These are phyloP conservation scores for Mycena crocata DNA, from an alignment of 768 basidiomycete species.

Conservation along the genomic window DNA sequence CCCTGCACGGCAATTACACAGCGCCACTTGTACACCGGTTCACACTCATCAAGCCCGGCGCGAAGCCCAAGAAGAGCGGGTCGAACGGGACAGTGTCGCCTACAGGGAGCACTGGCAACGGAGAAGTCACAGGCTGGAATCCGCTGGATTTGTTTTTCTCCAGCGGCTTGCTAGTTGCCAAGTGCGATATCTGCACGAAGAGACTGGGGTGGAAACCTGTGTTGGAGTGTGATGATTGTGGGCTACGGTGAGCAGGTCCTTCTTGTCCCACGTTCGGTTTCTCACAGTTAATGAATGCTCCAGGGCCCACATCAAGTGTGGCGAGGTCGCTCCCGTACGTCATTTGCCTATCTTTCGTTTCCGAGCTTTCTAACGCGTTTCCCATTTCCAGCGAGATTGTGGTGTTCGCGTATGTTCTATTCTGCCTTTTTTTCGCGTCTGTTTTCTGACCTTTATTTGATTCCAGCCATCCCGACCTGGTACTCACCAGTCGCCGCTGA, in stretches of 20 bases:
- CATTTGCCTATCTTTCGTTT: no score
- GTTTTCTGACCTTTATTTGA: no score
- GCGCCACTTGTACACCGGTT: conserved; percentile 83
- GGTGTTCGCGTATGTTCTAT: no score
- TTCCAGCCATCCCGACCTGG: conserved; percentile 54
- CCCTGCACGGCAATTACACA: conserved; percentile 53
- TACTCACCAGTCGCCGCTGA: conserved; percentile 40
- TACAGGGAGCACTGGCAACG: conserved; percentile 39
- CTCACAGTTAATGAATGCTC: no score
- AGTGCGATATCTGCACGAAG: conserved; percentile 87
- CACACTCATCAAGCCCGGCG: conserved; percentile 85
- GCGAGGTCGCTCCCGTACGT: no score
- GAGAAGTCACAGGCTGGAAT: conserved; percentile 66
- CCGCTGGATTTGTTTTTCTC: conserved; percentile 85
- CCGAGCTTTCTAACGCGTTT: no score
- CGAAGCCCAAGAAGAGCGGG: conserved; percentile 60
- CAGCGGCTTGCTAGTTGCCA: conserved; percentile 75
- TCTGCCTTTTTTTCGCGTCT: no score
- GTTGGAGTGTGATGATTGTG: conserved; percentile 91
- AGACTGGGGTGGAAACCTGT: conserved; percentile 88
- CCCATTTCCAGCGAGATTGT: no score
- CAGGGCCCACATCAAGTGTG: conserved; percentile 90
- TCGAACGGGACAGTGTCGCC: conserved; percentile 51
- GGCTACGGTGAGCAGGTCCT: conserved; percentile 64
- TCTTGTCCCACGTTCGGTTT: conserved; percentile 20